Evolutionary conservation across 345 rosid genomes (phyloP).

Genomic region (Arabidopsis thaliana): TAIR10.1 NC_003070.9:2444001-2444500

Average conservation of each 20-base stretch:
- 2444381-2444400: not conserved
- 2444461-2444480: not conserved
- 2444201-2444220: not conserved
- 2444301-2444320: not conserved
- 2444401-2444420: not conserved
- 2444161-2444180: not conserved
- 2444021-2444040: not conserved
- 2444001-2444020: conserved; percentile 5
- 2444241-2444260: not conserved
- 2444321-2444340: no score
- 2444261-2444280: not conserved
- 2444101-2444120: conserved; percentile 10
- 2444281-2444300: not conserved
- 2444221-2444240: not conserved
- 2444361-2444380: not conserved
- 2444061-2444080: conserved; percentile 20
- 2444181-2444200: not conserved
- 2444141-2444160: not conserved
- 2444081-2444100: not conserved
- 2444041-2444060: not conserved
- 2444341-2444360: no score
- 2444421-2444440: not conserved
- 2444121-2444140: not conserved
- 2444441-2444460: not conserved
- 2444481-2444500: not conserved